Evolutionary conservation across 441 rosid genomes (phyloP).

Genomic region (Pelargonium cotyledonis): DNA sequence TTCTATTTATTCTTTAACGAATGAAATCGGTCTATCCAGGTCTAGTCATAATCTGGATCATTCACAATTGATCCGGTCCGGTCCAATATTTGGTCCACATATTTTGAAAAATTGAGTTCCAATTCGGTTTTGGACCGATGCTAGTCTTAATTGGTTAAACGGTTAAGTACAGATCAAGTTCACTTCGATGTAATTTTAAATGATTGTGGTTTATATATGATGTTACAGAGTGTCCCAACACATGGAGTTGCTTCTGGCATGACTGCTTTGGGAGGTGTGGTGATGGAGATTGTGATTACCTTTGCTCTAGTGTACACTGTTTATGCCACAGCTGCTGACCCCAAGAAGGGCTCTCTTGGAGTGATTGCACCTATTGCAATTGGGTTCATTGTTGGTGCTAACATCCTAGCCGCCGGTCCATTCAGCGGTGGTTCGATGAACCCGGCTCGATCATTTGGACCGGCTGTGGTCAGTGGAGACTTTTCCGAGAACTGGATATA

Average conservation of each 20-base stretch:
- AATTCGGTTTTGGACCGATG: too few relatives aligned
- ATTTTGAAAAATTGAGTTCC: too few relatives aligned
- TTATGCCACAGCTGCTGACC: conserved; percentile 84
- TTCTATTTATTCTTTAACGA: too few relatives aligned
- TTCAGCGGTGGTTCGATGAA: conserved; percentile 94
- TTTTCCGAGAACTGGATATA: conserved; percentile 67
- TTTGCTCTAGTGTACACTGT: conserved; percentile 78
- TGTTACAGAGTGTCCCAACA: conserved; percentile 55
- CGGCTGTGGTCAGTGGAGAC: conserved; percentile 74
- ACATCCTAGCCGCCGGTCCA: conserved; percentile 86
- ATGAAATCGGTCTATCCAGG: too few relatives aligned
- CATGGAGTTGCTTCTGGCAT: conserved; percentile 69
- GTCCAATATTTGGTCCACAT: too few relatives aligned
- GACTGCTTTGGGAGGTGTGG: conserved; percentile 44
- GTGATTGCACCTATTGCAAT: conserved; percentile 80
- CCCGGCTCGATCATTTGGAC: conserved; percentile 87
- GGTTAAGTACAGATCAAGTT: too few relatives aligned
- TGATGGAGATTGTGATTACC: conserved; percentile 77
- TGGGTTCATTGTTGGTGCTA: conserved; percentile 89
- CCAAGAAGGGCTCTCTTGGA: conserved; percentile 69
- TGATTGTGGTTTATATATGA: not conserved
- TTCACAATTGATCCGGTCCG: too few relatives aligned
- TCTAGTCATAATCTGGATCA: too few relatives aligned
- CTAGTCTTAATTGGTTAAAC: too few relatives aligned
- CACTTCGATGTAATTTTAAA: too few relatives aligned